Base-by-base conservation (phyloP, 2,329 filamentous ascomycete species). In the Aspergillus aculeatinus region DNA sequence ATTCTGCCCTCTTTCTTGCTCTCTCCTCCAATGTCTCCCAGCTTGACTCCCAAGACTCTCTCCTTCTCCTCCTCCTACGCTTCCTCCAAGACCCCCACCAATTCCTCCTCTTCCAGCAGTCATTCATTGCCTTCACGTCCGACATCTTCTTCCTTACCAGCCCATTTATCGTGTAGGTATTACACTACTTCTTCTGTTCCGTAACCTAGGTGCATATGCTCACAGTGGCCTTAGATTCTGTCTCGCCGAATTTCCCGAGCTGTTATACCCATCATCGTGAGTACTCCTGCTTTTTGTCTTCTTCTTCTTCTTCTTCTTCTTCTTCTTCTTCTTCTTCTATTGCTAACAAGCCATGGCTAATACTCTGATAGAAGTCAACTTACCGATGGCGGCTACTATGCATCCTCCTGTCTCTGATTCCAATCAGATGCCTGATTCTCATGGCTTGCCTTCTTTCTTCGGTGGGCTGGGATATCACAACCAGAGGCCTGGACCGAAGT, bases 391-490 rank as follows among this genome's bases (percentile, higher is more conserved):
- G 27, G 42, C 11, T 29, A 35, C 53, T 31, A 55, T 55, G 53
- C 53, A 48, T n/a, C 27, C 42, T 55, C 42, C 53, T 48, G 53
- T 55, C n/a, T 23, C 53, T 25, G 53, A 55, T 11, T 33, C 53
- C 25, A 31, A 19, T 19, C 53, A 55, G n/a, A 44, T 21, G 21
- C 42, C 53, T 35, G 53, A 55, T 48, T n/a, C 53, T 25, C 53
- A 47, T 48, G 53, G 53, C 5, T 55, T 73, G 55, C 54, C 67
- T 33, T 67, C 71, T n/a, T 53, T 71, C 14, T 66, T 72, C 51
- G 62, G 65, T 47, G 66, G 65, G 31, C 35, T 74, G 60, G 70
- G 64, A 53, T 33, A 74, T 39, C 73, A 72, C 52, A 69, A 63
- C 48, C 67, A 73, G 42, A 70, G 70, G 47, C 51, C 65, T 25